A percentile compares a stretch with the other conserved stretches of the same genome.
Conservation (phyloP, 257 asterid genomes). For the Lavandula angustifolia region DNA sequence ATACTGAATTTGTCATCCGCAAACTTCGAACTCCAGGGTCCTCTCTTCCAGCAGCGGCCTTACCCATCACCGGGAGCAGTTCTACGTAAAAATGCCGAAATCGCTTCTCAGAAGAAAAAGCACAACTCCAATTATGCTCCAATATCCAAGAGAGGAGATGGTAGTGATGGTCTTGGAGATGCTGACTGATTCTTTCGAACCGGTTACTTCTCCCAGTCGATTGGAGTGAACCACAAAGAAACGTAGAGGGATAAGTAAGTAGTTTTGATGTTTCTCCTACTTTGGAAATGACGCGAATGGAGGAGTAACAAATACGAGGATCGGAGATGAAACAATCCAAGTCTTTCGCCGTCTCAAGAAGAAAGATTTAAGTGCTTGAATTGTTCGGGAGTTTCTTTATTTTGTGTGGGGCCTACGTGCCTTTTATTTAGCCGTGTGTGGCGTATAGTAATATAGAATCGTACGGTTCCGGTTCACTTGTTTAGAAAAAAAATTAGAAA, state of each 20-base stretch:
- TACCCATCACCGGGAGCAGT: slow-evolving; percentile 98
- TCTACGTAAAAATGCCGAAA: slow-evolving; percentile 88
- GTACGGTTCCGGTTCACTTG: too few species aligned
- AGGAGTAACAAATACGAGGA: too few species aligned
- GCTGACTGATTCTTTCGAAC: slow-evolving; percentile 54
- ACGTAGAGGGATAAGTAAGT: background rate
- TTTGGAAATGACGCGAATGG: too few species aligned
- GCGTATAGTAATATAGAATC: too few species aligned
- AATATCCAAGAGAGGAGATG: slow-evolving; percentile 97
- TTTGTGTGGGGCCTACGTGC: too few species aligned
- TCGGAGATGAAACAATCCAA: too few species aligned
- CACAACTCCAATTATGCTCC: slow-evolving; percentile 53
- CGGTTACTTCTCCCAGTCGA: slow-evolving; percentile 5
- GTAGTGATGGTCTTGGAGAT: slow-evolving; percentile 94
- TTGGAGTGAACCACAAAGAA: background rate
- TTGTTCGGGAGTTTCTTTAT: too few species aligned
- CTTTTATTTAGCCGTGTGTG: too few species aligned
- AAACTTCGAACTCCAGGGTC: slow-evolving; percentile 66
- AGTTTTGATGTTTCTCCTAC: background rate
- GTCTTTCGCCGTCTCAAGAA: too few species aligned
- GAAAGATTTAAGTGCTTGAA: too few species aligned
- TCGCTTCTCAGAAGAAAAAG: slow-evolving; percentile 80
- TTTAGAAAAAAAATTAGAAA: too few species aligned
- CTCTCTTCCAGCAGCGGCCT: slow-evolving; percentile 97
- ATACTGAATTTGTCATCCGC: background rate